These are phyloP conservation scores for Botrytis paeoniae DNA, from an alignment of 2,329 filamentous ascomycete species.

Conservation along the genomic window DNA sequence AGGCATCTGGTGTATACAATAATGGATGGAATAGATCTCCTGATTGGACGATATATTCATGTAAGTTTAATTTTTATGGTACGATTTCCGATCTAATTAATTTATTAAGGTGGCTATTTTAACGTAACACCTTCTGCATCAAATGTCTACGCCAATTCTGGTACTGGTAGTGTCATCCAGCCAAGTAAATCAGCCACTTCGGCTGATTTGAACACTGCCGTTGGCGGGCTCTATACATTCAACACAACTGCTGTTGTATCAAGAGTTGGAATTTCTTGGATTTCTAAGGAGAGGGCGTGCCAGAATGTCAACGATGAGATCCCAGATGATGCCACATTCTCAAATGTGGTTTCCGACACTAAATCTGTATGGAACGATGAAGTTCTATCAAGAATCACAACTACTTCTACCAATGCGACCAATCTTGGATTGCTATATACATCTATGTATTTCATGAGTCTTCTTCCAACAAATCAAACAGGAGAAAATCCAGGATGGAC, in stretches of 20 bases:
- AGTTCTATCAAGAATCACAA: conserved; percentile 45
- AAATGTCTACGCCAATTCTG: conserved; percentile 34
- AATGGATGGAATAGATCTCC: conserved; percentile 65
- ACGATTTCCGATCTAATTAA: conserved; percentile 11
- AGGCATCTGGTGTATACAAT: conserved; percentile 38
- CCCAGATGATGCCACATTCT: conserved; percentile 42
- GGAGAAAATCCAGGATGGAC: conserved; percentile 68
- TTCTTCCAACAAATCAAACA: conserved; percentile 59
- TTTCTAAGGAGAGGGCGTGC: conserved; percentile 48
- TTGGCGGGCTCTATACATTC: conserved; percentile 43
- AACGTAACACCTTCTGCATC: conserved; percentile 26
- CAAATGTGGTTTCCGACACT: conserved; percentile 37
- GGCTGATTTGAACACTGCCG: neutral
- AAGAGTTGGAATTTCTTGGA: conserved; percentile 49
- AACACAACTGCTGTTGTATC: conserved; percentile 44
- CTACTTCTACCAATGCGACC: conserved; percentile 52
- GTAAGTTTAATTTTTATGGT: conserved; percentile 43
- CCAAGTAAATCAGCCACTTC: neutral
- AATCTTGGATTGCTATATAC: conserved; percentile 63
- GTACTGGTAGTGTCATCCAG: conserved; percentile 32
- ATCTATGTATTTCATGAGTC: conserved; percentile 54
- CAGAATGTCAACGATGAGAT: conserved; percentile 46
- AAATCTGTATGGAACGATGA: conserved; percentile 18
- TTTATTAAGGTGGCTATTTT: conserved; percentile 29
- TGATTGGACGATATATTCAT: conserved; percentile 61